Base-by-base conservation (phyloP, 2,329 filamentous ascomycete genomes). In the Gaeumannomyces tritici region DNA sequence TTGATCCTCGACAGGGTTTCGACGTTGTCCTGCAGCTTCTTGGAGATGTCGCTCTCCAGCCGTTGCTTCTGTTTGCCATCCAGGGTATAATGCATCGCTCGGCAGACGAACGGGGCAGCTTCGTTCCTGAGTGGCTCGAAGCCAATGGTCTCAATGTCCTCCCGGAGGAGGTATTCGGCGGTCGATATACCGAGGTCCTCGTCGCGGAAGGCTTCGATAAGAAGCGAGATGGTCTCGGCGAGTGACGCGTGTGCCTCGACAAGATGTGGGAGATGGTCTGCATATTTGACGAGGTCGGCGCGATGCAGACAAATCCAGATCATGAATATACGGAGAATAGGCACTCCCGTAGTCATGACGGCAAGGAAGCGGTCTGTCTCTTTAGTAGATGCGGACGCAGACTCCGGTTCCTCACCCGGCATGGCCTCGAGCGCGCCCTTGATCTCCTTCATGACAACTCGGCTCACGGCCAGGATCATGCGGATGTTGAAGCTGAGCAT, bases 401-500 rank as follows among this genome's bases (percentile, higher is more conserved):
- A 66, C 58, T 72, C 67, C 4, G 42, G 21, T 51, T 21, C 18
- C 70, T 69, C 72, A 72, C 65, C 72, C 18, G 73, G 66, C 26
- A 58, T 62, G 47, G 63, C 75, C 62, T 71, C 66, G 26, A 68
- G 63, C 27, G 70, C 58, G 71, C 85, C 80, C 62, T 86, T 82
- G 3, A 96, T 79, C 67, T 91, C 88, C n/a, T 84, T 80, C 65
- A 88, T 79, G 47, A 96, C 78, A 31, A 88, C 77, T 61, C 88
- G 86, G 57, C 93, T 82, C 35, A 96, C 79, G 0, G 84, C 83
- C 62, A 87, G 84, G 68, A 96, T 88, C 12, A 89, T 91, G 61
- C 88, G 88, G 59, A 91, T 79, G 69, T 96, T 96, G 65, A 96
- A 83, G 28, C 87, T 83, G 57, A 96, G 79, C 64, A 90, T 86